Conservation (phyloP, 2,329 filamentous ascomycete species). For the Purpureocillium lavendulum region DNA sequence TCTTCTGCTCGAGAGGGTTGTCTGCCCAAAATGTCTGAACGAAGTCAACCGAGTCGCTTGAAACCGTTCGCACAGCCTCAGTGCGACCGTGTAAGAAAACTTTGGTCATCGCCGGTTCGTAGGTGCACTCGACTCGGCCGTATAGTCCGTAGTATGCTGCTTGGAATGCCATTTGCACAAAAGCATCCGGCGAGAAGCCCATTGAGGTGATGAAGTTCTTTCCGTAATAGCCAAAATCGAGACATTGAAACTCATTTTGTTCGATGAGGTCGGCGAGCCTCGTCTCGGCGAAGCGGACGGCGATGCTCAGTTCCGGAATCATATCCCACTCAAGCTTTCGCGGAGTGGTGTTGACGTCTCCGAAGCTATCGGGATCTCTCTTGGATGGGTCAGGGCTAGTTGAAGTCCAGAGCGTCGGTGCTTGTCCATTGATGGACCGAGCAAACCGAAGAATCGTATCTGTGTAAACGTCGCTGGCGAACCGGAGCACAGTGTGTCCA, state of each 20-base stretch:
- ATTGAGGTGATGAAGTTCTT: conserved; percentile 97
- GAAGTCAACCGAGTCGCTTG: conserved; percentile 76
- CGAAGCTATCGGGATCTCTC: conserved; percentile 82
- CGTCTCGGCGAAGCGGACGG: conserved; percentile 90
- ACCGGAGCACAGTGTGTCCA: conserved; percentile 91
- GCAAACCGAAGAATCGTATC: conserved; percentile 96
- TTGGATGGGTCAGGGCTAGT: conserved; percentile 88
- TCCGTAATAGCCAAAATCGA: conserved; percentile 83
- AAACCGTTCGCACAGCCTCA: conserved; percentile 84
- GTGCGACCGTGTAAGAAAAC: conserved; percentile 87
- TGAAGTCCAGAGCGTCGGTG: conserved; percentile 86
- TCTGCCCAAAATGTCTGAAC: conserved; percentile 94
- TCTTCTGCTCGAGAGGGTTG: conserved; percentile 71
- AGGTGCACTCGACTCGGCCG: conserved; percentile 86
- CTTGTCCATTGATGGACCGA: conserved; percentile 87
- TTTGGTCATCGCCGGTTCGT: conserved; percentile 98
- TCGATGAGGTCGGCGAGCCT: conserved; percentile 88
- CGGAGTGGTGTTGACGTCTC: conserved; percentile 85
- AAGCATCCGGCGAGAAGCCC: conserved; percentile 95
- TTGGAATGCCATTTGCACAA: conserved; percentile 98
- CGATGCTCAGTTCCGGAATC: conserved; percentile 82
- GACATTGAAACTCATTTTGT: conserved; percentile 90
- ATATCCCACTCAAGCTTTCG: conserved; percentile 98
- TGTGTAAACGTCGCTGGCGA: conserved; percentile 93
- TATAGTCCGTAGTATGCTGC: conserved; percentile 97